Base-by-base conservation (phyloP, 192 early-diverging fungal genomes). In the Linnemannia exigua region DNA sequence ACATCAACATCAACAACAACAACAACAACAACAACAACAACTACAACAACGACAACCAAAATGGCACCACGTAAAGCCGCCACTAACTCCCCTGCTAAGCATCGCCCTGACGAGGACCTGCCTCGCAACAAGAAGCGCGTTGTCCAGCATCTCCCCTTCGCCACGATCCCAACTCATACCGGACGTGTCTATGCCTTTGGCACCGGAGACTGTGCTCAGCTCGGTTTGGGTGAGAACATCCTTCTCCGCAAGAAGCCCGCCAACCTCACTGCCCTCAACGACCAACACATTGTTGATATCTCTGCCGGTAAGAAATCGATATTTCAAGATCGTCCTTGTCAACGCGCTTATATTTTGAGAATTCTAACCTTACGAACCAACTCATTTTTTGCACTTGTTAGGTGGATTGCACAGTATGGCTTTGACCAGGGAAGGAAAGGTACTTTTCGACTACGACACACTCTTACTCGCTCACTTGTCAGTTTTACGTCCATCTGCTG, bases 321-420 rank as follows among this genome's bases (percentile, higher is more conserved):
- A 9, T 25, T 15, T 14, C 1, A 63, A 9, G 58, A n/a, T n/a
- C n/a, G n/a, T 12, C 25, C 28, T 63, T 63, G 12, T 63, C 22
- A 15, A 31, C 8, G 15, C 28, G 28, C 25, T 15, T 12, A 44
- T 44, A 6, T 44, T 44, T 44, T 44, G 2, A 63, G 3, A 31
- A 0, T 28, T 44, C 58, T 63, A 63, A 63, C 58, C 58, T 63
- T 28, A 31, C 58, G 58, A 63, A 63, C 58, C 41, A 44, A 44
- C 41, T 9, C 41, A 44, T 3, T 63, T 28, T 61, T 15, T 63
- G 1, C 41, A 14, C 22, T 54, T 54, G 48, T 17, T 63, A 63
- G 58, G 98, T 67, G 98, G 98, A 70, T 84, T 99, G 85, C 96
- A 98, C 88, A 96, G 93, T 71, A 91, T 98, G 80, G 96, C 95